Base-by-base conservation (phyloP, 345 rosid species). In the Kernera saxatilis region DNA sequence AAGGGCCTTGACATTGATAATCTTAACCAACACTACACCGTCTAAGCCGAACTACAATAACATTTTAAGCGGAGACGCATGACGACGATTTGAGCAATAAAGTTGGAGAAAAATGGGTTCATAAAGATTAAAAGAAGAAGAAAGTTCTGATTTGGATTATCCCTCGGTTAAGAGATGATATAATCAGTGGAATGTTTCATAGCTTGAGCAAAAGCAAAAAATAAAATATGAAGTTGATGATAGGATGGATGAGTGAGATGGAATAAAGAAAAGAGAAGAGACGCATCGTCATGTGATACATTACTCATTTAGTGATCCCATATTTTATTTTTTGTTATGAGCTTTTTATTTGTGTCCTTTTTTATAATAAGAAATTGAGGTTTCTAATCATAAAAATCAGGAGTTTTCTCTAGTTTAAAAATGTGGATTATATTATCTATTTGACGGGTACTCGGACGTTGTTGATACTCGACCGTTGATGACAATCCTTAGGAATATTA, bases 1-100 rank as follows among this genome's bases (percentile, higher is more conserved):
- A 87, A 87, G 79, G 92, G 93, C 0, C 80, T 88, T 40, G 93
- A 86, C 69, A 88, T 88, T 67, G 90, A 88, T 5, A 86, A 83
- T 71, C 87, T 88, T 53, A 88, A 85, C 61, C 90, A 88, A 32
- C 88, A 85, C 81, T 86, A 88, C 81, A 88, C 90, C 1, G 87
- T 87, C 11, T 86, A 72, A 76, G 43, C 33, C 8, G 46, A 14
- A 54, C 33, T 5, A 53, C 23, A 10, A 54, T 2, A 17, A 33
- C 10, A 23, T 43, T 71, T 17, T 17, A 61, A 29, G 33, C 21
- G 13, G 57, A 39, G 41, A 64, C 39, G 32, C 69, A 45, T 72
- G 64, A 54, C 10, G 22, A 49, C 15, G 33, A 14, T 39, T 33
- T 13, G 27, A 55, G 33, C 35, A 75, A 69, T 46, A 75, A 75